Base-by-base conservation (phyloP, 2,329 filamentous ascomycete genomes). In the Botrytis porri region DNA sequence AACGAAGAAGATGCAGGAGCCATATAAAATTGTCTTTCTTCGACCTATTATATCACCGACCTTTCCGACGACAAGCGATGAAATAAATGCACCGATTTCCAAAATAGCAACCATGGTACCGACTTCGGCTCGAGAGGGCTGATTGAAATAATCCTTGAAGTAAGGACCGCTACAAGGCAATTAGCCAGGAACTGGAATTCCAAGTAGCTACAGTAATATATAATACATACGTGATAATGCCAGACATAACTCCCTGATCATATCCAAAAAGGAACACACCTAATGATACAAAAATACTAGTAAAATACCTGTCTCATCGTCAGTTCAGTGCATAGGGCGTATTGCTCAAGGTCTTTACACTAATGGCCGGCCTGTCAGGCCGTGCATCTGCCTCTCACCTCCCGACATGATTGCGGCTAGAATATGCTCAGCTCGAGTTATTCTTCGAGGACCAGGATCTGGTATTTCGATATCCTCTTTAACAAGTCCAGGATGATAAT, bases 31-130 rank as follows among this genome's bases (percentile, higher is more conserved):
- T 10, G 95, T 98, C 80, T 87, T 92, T 75, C 94, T 89, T 75
- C 96, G 90, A 72, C 96, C 96, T 75, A 98, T 93, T 73, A 97
- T 88, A 81, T 99, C 96, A 77, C 96, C 96, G 73, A 98, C 89
- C 75, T 92, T 90, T 67, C 96, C 96, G 51, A 98, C 94, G 43
- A 91, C 82, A 18, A 99, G 84, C 1, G 95, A 98, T 32, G 95
- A 92, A 79, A 97, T 92, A 75, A 99, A 92, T 54, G 96, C 96
- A 74, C 96, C 96, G 70, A 98, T 86, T 84, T 98, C 95, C 74
- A 99, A 88, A 79, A 99, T 98, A 77, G 96, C 95, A 73, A 99
- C 96, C 92, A 98, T 98, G 41, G 95, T 98, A 74, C 95, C 96
- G 74, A 99, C 91, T 81, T 97, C 90, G 64, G 94, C 93, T 78